Percentiles rank a stretch among this genome's conserved stretches.
Conservation (phyloP, 257 asterid genomes). For the Solanum acaule region DNA sequence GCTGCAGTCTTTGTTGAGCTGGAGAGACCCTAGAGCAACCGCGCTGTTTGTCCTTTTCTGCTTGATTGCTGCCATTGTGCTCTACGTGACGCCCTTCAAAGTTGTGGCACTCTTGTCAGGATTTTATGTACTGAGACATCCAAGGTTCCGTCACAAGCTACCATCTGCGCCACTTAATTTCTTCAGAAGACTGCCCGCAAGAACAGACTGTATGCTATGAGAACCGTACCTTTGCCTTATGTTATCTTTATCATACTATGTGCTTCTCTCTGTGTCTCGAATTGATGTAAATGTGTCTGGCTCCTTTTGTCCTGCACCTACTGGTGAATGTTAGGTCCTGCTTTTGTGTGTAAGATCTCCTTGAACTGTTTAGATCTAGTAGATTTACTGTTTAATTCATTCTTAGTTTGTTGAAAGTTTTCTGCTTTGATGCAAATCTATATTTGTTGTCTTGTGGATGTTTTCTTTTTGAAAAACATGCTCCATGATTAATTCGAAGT, state of each 20-base stretch:
- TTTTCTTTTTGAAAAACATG: background rate
- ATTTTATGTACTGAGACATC: constrained; percentile 5
- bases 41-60: constrained; percentile 1
- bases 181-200: constrained; percentile 6
- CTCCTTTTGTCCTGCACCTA: background rate
- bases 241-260: background rate
- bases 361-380: background rate
- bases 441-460: background rate
- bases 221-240: background rate
- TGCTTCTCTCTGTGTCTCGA: background rate
- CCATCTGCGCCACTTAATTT: constrained; percentile 10
- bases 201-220: constrained; percentile 9
- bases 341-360: background rate
- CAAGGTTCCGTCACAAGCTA: constrained; percentile 4
- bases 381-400: background rate
- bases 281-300: background rate
- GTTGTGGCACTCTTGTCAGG: background rate
- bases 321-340: background rate
- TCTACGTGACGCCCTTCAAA: background rate
- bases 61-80: constrained; percentile 6
- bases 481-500: background rate
- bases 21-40: constrained; percentile 16
- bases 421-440: background rate
- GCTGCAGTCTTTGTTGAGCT: constrained; percentile 6
- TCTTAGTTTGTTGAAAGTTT: background rate